A percentile compares a stretch with the other conserved stretches of the same genome.
Evolutionary conservation across 306 rosid genomes (phyloP).

Genomic region (Albizia julibrissin): DNA sequence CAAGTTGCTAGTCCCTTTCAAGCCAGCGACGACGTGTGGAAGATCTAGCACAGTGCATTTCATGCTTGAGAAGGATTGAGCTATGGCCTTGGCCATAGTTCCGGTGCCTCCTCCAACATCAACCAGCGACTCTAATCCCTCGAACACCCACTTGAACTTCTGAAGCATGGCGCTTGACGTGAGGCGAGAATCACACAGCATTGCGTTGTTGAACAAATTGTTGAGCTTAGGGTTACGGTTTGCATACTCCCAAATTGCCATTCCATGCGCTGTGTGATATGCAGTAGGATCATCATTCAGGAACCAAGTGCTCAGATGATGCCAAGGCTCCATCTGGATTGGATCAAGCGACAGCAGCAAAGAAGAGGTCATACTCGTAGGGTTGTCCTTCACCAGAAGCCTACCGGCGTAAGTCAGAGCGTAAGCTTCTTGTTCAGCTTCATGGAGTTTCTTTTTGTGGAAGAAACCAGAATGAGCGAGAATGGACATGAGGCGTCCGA

Average conservation of each 20-base stretch:
- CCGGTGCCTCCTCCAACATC: neutral
- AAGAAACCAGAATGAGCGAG: constrained; percentile 37
- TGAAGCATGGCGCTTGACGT: neutral
- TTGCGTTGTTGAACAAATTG: neutral
- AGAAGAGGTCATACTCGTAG: neutral
- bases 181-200: neutral
- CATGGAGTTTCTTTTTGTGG: neutral
- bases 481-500: constrained; percentile 40
- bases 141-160: neutral
- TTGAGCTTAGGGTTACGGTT: neutral
- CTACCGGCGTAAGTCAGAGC: constrained; percentile 19
- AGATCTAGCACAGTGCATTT: neutral
- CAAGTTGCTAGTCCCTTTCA: neutral
- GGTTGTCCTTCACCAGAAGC: neutral
- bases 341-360: neutral
- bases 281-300: neutral
- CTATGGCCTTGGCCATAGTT: neutral
- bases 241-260: neutral
- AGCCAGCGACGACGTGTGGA: neutral
- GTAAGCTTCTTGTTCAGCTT: constrained; percentile 25
- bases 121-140: neutral
- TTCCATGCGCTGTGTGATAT: neutral
- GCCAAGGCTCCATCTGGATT: neutral
- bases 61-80: neutral
- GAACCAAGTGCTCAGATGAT: neutral